Conservation (phyloP, 805 yeast species). For the Candida ulmi region DNA sequence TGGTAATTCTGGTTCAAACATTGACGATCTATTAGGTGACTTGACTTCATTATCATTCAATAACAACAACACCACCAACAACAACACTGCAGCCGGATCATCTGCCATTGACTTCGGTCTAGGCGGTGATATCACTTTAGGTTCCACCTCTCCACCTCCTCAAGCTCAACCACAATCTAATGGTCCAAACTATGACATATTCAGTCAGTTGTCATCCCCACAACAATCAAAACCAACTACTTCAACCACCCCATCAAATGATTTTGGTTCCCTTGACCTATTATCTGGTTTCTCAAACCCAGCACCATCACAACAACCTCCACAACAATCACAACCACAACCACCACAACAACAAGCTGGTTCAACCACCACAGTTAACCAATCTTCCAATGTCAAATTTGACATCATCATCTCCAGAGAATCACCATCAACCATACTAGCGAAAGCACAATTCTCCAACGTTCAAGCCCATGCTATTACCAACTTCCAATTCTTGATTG, state of each 20-base stretch:
- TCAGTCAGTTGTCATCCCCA: slow-evolving; percentile 15
- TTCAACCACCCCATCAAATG: slow-evolving; percentile 5
- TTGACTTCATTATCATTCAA: slow-evolving; percentile 51
- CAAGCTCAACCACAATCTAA: slow-evolving; percentile 13
- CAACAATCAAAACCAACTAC: slow-evolving; percentile 15
- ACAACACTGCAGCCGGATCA: neutral
- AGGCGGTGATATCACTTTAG: slow-evolving; percentile 47
- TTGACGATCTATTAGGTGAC: slow-evolving; percentile 71
- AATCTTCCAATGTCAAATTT: slow-evolving; percentile 42
- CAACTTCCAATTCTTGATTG: slow-evolving; percentile 54
- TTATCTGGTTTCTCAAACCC: slow-evolving; percentile 17
- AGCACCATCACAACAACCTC: slow-evolving; percentile 1
- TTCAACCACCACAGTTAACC: slow-evolving; percentile 27
- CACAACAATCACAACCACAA: slow-evolving; percentile 1
- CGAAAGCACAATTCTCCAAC: slow-evolving; percentile 51
- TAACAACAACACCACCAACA: neutral
- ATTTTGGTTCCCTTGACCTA: slow-evolving; percentile 13
- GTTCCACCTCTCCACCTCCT: slow-evolving; percentile 26
- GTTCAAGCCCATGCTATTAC: slow-evolving; percentile 36
- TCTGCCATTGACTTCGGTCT: slow-evolving; percentile 32
- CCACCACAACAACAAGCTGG: neutral
- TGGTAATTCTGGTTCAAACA: slow-evolving; percentile 34
- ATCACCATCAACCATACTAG: slow-evolving; percentile 32
- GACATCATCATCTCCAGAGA: slow-evolving; percentile 37
- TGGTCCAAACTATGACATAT: slow-evolving; percentile 22